Percentiles rank a stretch among this genome's conserved stretches.
Conservation (phyloP, 2,329 filamentous ascomycete genomes). For the Penicillium sp. region DNA sequence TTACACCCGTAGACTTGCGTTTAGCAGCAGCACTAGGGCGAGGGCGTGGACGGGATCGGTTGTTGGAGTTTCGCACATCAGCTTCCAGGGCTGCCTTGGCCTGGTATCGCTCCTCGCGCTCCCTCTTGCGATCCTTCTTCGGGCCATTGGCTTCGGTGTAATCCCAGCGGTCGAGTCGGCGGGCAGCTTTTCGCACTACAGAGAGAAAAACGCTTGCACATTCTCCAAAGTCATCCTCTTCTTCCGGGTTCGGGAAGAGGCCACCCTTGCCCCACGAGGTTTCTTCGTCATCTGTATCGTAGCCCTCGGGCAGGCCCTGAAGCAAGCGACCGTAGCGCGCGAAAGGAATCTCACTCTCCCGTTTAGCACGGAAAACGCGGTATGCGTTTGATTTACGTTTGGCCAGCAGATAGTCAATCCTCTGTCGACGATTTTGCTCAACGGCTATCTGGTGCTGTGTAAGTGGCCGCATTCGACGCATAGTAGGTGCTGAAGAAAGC, state of each 20-base stretch:
- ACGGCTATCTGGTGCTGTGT: constrained; percentile 52
- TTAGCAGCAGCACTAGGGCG: constrained; percentile 26
- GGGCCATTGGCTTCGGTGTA: constrained; percentile 42
- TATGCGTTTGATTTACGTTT: constrained; percentile 42
- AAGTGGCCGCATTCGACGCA: constrained; percentile 46
- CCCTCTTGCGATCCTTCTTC: constrained; percentile 37
- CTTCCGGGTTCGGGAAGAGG: constrained; percentile 39
- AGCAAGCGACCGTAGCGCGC: constrained; percentile 43
- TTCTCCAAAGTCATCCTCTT: constrained; percentile 49
- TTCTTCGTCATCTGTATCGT: constrained; percentile 48
- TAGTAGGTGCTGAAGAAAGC: constrained; percentile 27
- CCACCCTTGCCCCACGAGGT: constrained; percentile 45
- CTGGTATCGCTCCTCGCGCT: constrained; percentile 38
- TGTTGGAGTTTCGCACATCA: constrained; percentile 20
- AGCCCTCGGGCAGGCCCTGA: constrained; percentile 42
- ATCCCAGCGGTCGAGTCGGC: constrained; percentile 47
- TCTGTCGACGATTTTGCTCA: constrained; percentile 48
- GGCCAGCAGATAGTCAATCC: constrained; percentile 47
- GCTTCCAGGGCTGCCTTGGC: constrained; percentile 25
- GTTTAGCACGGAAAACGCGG: constrained; percentile 36
- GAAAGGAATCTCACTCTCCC: constrained; percentile 41
- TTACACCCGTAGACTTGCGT: constrained; percentile 28
- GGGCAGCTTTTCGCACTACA: constrained; percentile 42
- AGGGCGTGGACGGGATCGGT: constrained; percentile 19
- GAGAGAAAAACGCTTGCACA: constrained; percentile 46